A percentile compares a stretch with the other conserved stretches of the same genome.
These are phyloP conservation scores for Filobasidium floriforme DNA, from an alignment of 768 basidiomycete species.

Conservation along the genomic window DNA sequence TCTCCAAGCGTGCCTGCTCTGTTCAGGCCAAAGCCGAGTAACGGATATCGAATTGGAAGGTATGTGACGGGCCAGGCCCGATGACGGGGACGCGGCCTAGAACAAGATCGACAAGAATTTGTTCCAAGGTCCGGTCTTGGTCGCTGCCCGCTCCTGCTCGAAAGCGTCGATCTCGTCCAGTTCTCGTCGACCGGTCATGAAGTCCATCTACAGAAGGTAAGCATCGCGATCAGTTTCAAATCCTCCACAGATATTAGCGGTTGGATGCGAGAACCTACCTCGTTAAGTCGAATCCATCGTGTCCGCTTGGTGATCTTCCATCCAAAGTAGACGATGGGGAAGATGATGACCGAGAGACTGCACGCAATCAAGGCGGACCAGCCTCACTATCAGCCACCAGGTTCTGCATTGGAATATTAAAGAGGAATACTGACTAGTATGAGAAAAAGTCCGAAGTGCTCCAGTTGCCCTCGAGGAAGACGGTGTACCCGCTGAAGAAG, in stretches of 20 bases:
- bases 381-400: too few relatives aligned
- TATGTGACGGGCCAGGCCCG: too few relatives aligned
- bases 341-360: slow-evolving; percentile 41
- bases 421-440: slow-evolving; percentile 31
- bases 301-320: slow-evolving; percentile 46
- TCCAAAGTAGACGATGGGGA: slow-evolving; percentile 38
- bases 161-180: slow-evolving; percentile 41
- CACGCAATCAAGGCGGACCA: too few relatives aligned
- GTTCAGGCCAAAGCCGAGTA: too few relatives aligned
- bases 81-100: too few relatives aligned
- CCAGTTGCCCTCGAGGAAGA: slow-evolving; percentile 46
- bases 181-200: slow-evolving; percentile 38
- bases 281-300: slow-evolving; percentile 31
- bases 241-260: too few relatives aligned
- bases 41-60: too few relatives aligned
- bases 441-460: slow-evolving; percentile 41
- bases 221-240: not conserved
- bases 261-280: slow-evolving; percentile 16
- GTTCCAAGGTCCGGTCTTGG: not conserved
- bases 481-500: slow-evolving; percentile 34
- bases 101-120: too few relatives aligned
- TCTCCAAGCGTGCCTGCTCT: too few relatives aligned
- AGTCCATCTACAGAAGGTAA: slow-evolving; percentile 36
- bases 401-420: not conserved
- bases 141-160: slow-evolving; percentile 30